A percentile compares a stretch with the other conserved stretches of the same genome.
These are phyloP conservation scores for Xylaria acuta DNA, from an alignment of 495 filamentous ascomycete species.

Conservation along the genomic window DNA sequence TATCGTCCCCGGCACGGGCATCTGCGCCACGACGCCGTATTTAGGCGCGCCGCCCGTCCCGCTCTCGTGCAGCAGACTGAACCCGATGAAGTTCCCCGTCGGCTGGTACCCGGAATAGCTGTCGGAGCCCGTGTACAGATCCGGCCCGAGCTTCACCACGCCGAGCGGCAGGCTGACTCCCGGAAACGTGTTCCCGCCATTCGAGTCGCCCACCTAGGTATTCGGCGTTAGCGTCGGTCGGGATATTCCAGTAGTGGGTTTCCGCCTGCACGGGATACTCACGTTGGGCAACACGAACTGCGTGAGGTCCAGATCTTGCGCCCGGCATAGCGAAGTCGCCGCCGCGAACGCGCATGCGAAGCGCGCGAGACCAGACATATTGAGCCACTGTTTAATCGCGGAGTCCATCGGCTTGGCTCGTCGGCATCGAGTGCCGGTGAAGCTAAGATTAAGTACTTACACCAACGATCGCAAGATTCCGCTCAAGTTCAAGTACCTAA, in stretches of 20 bases:
- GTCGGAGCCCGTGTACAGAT: conserved; percentile 63
- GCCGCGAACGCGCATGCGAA: not conserved
- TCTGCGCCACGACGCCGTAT: conserved; percentile 73
- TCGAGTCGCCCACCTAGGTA: conserved; percentile 44
- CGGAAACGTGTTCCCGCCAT: conserved; percentile 73
- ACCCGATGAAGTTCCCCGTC: conserved; percentile 67
- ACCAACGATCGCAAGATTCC: not conserved
- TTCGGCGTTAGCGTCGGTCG: not conserved
- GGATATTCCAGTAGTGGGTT: not conserved
- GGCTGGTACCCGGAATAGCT: conserved; percentile 70
- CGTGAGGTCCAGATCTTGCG: conserved; percentile 34
- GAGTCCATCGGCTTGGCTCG: not conserved
- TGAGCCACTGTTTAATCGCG: not conserved
- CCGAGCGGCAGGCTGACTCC: conserved; percentile 70
- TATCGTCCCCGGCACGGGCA: conserved; percentile 61
- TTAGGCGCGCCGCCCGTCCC: conserved; percentile 79
- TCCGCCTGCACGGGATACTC: not conserved
- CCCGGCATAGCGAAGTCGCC: conserved; percentile 1
- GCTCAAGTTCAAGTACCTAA: not conserved
- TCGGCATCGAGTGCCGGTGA: not conserved
- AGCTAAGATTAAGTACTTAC: not conserved
- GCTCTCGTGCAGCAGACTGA: conserved; percentile 76
- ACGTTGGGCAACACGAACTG: conserved; percentile 35
- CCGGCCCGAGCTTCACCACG: conserved; percentile 75
- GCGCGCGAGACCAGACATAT: not conserved